Base-by-base conservation (phyloP, 148 eudicot species). In the Camellia lanceoleosa region DNA sequence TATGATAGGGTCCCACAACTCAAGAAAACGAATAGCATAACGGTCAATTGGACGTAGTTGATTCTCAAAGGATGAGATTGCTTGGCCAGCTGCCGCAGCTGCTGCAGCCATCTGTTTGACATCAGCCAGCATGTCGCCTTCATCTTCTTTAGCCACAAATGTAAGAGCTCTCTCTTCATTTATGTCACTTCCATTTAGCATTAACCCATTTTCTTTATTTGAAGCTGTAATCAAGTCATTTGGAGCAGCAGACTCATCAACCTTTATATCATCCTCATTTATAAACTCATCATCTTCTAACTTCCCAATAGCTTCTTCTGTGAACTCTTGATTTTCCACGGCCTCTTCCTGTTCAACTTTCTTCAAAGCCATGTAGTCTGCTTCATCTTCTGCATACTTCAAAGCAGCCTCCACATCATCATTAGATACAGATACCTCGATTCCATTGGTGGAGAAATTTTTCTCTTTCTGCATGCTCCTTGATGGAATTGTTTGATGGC, bases 51-150 rank as follows among this genome's bases (percentile, higher is more conserved):
- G 99, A 78, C 99, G 97, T 51, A 97, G 89, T 78, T 94, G 94
- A 86, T 85, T 90, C 87, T 97, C 99, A 81, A 97, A 92, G 47
- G 95, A 94, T 75, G 86, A 78, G 69, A 92, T 89, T 79, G 88
- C 93, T 83, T 97, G 91, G 61, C 99, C 99, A 16, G 99, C 89
- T 47, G 98, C 99, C 56, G 92, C 98, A 16, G 98, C 99, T 79
- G 97, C 98, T 54, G 92, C 99, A 66, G 99, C 98, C 98, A 97
- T 92, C 86, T 97, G 97, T 82, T 91, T 97, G 83, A 97, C 98
- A 82, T 94, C 99, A 86, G 97, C 99, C 80, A 97, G 81, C 99
- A 97, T 97, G 86, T 97, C 98, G 38, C 86, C 83, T 74, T 96
- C 99, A 79, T 92, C 99, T 84, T 97, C 99, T 73, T 94, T 85